A percentile compares a stretch with the other conserved stretches of the same genome.
phyloP scores from a whole-genome alignment of 2,329 filamentous ascomycete species.

The Ploettnerulaceae sp. region DNA sequence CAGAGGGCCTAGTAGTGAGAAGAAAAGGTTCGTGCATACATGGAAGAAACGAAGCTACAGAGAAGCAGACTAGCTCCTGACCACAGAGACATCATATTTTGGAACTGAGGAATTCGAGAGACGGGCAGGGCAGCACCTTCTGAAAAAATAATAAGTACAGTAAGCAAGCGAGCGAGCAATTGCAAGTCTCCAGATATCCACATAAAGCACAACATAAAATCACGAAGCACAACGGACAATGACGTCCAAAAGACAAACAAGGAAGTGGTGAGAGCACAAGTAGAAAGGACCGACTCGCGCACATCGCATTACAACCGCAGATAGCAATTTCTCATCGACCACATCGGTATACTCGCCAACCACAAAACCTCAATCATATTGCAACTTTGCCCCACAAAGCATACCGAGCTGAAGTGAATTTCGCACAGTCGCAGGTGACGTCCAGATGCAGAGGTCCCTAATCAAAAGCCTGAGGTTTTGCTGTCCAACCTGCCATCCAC shows the following conservation, averaged over 20 bases:
- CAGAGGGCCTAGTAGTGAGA: too few species aligned
- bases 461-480: not conserved
- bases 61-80: too few species aligned
- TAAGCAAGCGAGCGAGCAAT: not conserved
- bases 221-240: not conserved
- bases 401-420: not conserved
- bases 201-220: not conserved
- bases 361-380: not conserved
- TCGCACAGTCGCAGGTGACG: not conserved
- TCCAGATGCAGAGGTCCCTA: not conserved
- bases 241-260: not conserved
- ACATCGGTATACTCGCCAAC: not conserved
- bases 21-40: too few species aligned
- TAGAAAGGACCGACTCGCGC: not conserved
- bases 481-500: not conserved
- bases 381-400: too few species aligned
- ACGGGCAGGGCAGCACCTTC: not conserved
- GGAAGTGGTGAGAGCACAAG: not conserved
- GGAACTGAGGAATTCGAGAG: too few species aligned
- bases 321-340: not conserved
- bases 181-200: too few species aligned
- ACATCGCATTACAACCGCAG: not conserved
- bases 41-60: too few species aligned
- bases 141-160: not conserved
- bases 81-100: too few species aligned